Percentiles rank a stretch among this genome's conserved stretches.
These are phyloP conservation scores for Sphagnum fallax DNA, from an alignment of 228 moss, liverwort and hornwort genomes.

Conservation along the genomic window DNA sequence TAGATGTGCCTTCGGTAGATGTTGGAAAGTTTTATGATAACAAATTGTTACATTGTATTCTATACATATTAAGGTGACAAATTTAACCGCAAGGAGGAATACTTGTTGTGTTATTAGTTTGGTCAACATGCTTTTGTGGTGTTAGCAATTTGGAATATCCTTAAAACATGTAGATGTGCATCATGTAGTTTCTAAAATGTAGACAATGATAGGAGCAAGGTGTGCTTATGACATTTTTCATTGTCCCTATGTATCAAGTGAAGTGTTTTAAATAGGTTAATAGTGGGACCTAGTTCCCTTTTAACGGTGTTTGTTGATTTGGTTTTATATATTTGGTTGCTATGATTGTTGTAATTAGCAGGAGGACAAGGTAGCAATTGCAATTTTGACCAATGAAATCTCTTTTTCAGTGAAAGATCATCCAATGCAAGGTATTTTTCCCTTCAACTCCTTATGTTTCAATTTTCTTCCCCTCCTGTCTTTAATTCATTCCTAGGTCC, in stretches of 20 bases:
- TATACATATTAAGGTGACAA: constrained; percentile 32
- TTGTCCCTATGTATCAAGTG: not conserved
- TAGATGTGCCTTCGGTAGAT: constrained; percentile 20
- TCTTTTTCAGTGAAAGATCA: no score
- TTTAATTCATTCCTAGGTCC: no score
- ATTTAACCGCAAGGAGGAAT: constrained; percentile 35
- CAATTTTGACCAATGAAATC: no score
- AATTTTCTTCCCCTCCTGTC: no score
- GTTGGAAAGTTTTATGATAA: constrained; percentile 35
- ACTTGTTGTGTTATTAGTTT: constrained; percentile 41
- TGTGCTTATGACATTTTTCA: not conserved
- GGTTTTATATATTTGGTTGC: no score
- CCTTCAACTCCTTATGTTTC: no score
- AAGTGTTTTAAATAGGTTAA: not conserved
- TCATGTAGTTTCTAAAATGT: not conserved
- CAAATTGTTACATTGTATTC: constrained; percentile 36
- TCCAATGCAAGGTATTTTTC: no score
- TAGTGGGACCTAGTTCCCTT: no score
- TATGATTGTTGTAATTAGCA: no score
- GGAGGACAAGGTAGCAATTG: no score
- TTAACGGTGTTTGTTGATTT: no score
- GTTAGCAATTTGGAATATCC: not conserved
- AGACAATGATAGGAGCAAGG: not conserved
- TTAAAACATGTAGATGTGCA: no score
- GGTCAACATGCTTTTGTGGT: constrained; percentile 32